phyloP scores from a whole-genome alignment of 2,329 filamentous ascomycete genomes.

The Raffaelea deltoideospora region DNA sequence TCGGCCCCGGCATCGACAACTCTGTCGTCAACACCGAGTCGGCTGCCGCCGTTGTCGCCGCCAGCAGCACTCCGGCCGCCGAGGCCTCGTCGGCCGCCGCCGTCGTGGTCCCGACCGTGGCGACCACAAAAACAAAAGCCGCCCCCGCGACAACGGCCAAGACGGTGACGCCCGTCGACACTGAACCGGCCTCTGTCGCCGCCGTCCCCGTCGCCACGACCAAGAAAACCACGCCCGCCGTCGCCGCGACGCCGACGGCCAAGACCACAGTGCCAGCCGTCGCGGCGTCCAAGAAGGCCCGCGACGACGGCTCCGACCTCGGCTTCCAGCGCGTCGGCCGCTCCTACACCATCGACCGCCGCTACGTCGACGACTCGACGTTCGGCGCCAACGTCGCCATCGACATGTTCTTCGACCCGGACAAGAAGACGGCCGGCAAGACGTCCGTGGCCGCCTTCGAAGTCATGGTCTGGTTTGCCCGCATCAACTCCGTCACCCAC shows the following conservation, averaged over 20 bases:
- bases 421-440: constrained; percentile 11
- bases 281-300: background rate
- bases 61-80: background rate
- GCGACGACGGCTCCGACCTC: background rate
- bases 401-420: constrained; percentile 41
- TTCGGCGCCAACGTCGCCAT: constrained; percentile 40
- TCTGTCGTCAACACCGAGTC: background rate
- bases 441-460: constrained; percentile 3
- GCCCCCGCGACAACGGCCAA: background rate
- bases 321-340: background rate
- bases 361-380: constrained; percentile 7
- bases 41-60: background rate
- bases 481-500: constrained; percentile 1
- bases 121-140: background rate
- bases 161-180: background rate
- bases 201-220: background rate
- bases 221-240: background rate
- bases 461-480: constrained; percentile 5
- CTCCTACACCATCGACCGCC: background rate
- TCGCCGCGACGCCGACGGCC: background rate
- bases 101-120: no score
- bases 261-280: background rate
- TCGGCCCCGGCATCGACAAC: background rate
- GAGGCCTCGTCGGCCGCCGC: background rate
- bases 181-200: background rate